Base-by-base conservation (phyloP, 1,139 yeast species). In the Suhomyces terraborum region DNA sequence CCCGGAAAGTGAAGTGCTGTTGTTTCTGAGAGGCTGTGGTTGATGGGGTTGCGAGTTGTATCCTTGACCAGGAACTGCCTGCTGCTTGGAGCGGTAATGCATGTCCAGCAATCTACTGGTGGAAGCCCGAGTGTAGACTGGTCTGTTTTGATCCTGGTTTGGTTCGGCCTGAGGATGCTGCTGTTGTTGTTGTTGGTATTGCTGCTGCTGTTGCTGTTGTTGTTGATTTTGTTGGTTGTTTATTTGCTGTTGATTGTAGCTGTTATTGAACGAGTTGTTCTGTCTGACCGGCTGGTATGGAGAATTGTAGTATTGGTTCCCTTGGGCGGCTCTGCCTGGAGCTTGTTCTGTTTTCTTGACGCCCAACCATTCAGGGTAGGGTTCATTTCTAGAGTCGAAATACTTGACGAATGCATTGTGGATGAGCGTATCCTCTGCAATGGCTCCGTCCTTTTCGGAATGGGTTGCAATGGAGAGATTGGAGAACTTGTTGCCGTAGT, bases 341-440 rank as follows among this genome's bases (percentile, higher is more conserved):
- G 13, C 34, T 9, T 17, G 35, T 7, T 28, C 28, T 3, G 30
- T 31, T 27, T 44, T 43, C 35, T 47, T 43, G 21, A 59, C 72
- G 5, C 76, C 77, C 17, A 73, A 58, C 78, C 78, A 73, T 22
- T 70, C 77, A 8, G 78, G 78, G 43, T 66, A 73, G 8, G 69
- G 62, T 38, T 64, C 57, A 21, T 60, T 55, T 18, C 54, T 56
- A 2, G 55, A 32, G 39, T 70, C 73, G 44, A 57, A 73, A 50
- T 66, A 69, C 43, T 62, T 64, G 28, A 72, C 71, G 48, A 73
- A 71, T 3, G 77, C 76, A 48, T 67, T 65, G 54, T 73, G 77
- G 41, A 73, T 62, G 41, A 73, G 59, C 1, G 78, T 73, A 30
- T 69, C 74, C 32, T 67, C 66, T 32, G 62, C 70, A 3, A 63